Conservation (phyloP, 2,329 filamentous ascomycete species). For the Juglanconis juglandina region DNA sequence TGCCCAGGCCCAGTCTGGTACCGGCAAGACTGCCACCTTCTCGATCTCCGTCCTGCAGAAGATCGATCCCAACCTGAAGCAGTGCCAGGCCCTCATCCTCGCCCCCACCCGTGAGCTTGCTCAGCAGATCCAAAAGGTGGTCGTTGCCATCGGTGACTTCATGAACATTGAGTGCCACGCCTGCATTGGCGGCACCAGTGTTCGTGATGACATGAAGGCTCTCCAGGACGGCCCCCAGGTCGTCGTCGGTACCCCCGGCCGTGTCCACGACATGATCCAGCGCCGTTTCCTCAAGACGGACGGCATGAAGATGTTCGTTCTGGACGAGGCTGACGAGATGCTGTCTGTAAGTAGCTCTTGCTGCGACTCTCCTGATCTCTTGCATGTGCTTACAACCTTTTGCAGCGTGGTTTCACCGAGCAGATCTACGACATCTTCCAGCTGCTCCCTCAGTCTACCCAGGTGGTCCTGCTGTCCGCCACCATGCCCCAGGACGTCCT, state of each 20-base stretch:
- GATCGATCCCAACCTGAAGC: conserved; percentile 87
- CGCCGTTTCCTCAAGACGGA: conserved; percentile 55
- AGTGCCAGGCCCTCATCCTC: conserved; percentile 91
- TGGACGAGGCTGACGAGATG: conserved; percentile 60
- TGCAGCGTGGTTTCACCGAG: conserved; percentile 94
- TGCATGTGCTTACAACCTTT: conserved; percentile 31
- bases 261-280: conserved; percentile 69
- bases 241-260: conserved; percentile 94
- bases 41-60: conserved; percentile 95
- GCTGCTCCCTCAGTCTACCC: conserved; percentile 91
- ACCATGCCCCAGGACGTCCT: conserved; percentile 97
- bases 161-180: conserved; percentile 99
- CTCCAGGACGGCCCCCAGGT: conserved; percentile 98
- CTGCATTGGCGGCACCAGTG: conserved; percentile 96
- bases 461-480: conserved; percentile 96
- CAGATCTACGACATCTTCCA: conserved; percentile 99
- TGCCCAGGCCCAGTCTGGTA: conserved; percentile 97
- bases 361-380: background rate
- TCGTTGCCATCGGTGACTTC: conserved; percentile 99
- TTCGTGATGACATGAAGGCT: conserved; percentile 95
- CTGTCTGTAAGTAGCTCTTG: conserved; percentile 64
- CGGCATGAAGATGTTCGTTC: conserved; percentile 62
- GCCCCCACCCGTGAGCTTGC: conserved; percentile 95
- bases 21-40: conserved; percentile 94
- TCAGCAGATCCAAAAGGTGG: conserved; percentile 96